These are phyloP conservation scores for Crassisporium funariophilum DNA, from an alignment of 768 basidiomycete genomes.

Conservation along the genomic window DNA sequence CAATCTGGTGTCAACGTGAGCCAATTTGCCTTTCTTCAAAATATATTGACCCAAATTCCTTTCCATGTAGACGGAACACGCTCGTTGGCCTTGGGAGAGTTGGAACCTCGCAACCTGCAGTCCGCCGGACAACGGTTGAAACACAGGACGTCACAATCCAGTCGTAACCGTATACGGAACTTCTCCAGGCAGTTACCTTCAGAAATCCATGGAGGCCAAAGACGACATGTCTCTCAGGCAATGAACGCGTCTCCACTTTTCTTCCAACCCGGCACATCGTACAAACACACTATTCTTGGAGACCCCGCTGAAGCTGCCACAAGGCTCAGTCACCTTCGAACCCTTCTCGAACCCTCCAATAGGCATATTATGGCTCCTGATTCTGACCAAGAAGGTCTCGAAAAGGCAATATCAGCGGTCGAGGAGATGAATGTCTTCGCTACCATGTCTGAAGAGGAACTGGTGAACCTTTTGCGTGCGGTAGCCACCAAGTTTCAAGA, in stretches of 20 bases:
- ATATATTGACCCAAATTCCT: slow-evolving; percentile 19
- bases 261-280: neutral
- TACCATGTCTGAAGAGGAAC: too few relatives aligned
- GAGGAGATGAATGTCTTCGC: too few relatives aligned
- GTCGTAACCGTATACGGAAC: slow-evolving; percentile 14
- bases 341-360: neutral
- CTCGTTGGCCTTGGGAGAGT: slow-evolving; percentile 33
- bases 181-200: neutral
- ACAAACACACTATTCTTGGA: slow-evolving; percentile 1
- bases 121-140: neutral
- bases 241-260: neutral
- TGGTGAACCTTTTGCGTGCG: too few relatives aligned
- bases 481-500: too few relatives aligned
- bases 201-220: slow-evolving; percentile 1
- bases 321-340: neutral
- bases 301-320: neutral
- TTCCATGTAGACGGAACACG: slow-evolving; percentile 27
- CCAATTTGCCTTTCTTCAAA: neutral
- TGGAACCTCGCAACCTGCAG: neutral
- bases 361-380: neutral
- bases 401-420: too few relatives aligned
- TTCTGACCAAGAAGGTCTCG: too few relatives aligned
- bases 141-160: slow-evolving; percentile 13
- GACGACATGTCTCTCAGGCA: slow-evolving; percentile 4
- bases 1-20: slow-evolving; percentile 53